phyloP scores from a whole-genome alignment of 257 asterid species.

The Nicotiana attenuata region DNA sequence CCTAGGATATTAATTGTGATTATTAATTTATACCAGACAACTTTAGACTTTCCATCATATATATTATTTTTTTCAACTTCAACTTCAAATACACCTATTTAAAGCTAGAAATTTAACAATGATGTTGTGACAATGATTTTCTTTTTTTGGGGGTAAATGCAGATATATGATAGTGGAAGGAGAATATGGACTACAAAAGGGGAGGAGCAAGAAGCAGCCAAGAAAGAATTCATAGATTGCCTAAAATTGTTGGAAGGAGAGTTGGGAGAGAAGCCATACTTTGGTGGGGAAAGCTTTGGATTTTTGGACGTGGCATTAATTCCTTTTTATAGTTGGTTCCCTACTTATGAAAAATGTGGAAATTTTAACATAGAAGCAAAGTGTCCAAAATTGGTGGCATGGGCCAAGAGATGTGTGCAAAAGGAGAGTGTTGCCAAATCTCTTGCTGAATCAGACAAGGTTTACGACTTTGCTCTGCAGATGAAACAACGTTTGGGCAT shows the following conservation, averaged over 20 bases:
- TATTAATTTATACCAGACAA: too few relatives aligned
- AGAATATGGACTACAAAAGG: slow-evolving; percentile 10
- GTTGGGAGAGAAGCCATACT: slow-evolving; percentile 12
- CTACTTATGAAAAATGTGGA: slow-evolving; percentile 5
- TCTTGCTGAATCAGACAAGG: background rate
- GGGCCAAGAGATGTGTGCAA: slow-evolving; percentile 7
- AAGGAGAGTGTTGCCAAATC: background rate
- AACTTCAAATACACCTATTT: too few relatives aligned
- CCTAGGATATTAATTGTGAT: too few relatives aligned
- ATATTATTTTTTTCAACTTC: too few relatives aligned
- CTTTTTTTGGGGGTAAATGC: background rate
- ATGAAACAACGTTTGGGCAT: background rate
- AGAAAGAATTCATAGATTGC: slow-evolving; percentile 7
- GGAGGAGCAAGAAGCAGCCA: slow-evolving; percentile 3
- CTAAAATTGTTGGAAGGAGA: slow-evolving; percentile 7
- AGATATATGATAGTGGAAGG: background rate
- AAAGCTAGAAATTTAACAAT: too few relatives aligned
- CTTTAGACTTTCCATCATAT: too few relatives aligned
- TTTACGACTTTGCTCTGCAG: background rate
- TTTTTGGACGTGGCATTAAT: slow-evolving; percentile 15
- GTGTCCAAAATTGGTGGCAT: slow-evolving; percentile 15
- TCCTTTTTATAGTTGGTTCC: slow-evolving; percentile 7
- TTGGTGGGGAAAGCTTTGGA: slow-evolving; percentile 18
- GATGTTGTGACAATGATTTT: too few relatives aligned
- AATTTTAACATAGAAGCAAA: slow-evolving; percentile 1